Evolutionary conservation across 2,329 filamentous ascomycete species (phyloP).

Genomic region (Aspergillus terreus): DNA sequence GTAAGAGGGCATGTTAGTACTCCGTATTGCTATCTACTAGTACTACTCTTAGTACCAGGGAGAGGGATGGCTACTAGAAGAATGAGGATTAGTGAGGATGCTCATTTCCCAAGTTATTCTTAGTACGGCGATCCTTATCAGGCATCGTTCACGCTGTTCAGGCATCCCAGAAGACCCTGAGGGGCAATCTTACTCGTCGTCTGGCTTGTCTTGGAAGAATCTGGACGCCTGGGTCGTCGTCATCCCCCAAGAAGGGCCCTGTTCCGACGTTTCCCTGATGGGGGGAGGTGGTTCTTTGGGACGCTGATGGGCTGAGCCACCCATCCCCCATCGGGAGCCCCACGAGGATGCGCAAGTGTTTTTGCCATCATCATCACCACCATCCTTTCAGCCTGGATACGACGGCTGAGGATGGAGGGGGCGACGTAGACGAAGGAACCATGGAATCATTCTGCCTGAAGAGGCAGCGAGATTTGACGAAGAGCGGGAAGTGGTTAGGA

Average conservation of each 20-base stretch:
- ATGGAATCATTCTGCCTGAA: conserved; percentile 7
- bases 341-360: conserved; percentile 21
- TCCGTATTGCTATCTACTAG: too few relatives aligned
- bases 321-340: conserved; percentile 14
- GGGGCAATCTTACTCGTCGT: not conserved
- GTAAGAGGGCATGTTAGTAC: not conserved
- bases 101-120: too few relatives aligned
- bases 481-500: not conserved
- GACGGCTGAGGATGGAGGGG: not conserved
- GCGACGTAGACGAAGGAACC: too few relatives aligned
- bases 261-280: not conserved
- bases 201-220: not conserved
- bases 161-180: not conserved
- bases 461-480: not conserved
- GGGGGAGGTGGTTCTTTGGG: conserved; percentile 10
- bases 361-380: conserved; percentile 12
- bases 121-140: too few relatives aligned
- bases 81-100: too few relatives aligned
- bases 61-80: too few relatives aligned
- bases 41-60: too few relatives aligned
- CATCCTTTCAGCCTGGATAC: not conserved
- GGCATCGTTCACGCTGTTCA: not conserved
- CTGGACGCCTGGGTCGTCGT: conserved; percentile 4
- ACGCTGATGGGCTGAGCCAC: conserved; percentile 15
- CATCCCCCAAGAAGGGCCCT: not conserved